Conservation (phyloP, 2,329 filamentous ascomycete genomes). For the Clonostachys solani region DNA sequence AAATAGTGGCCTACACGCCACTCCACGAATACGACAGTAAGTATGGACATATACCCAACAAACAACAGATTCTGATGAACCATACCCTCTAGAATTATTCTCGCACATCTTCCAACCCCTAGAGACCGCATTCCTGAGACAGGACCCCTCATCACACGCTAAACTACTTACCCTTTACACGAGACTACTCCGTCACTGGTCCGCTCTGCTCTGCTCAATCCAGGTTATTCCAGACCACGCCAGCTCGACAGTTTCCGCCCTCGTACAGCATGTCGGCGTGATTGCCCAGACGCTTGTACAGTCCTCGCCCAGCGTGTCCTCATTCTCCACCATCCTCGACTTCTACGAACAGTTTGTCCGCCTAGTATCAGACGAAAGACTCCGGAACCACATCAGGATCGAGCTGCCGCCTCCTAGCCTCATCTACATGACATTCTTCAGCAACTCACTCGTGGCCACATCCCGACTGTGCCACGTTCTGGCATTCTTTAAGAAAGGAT, state of each 20-base stretch:
- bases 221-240: conserved; percentile 26
- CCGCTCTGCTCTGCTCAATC: conserved; percentile 33
- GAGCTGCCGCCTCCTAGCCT: conserved; percentile 63
- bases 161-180: conserved; percentile 65
- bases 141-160: conserved; percentile 46
- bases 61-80: not conserved
- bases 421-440: conserved; percentile 69
- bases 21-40: conserved; percentile 53
- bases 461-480: conserved; percentile 69
- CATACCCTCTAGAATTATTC: conserved; percentile 38
- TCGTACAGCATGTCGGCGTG: conserved; percentile 45
- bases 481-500: conserved; percentile 68
- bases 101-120: conserved; percentile 42
- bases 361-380: conserved; percentile 45
- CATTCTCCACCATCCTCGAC: conserved; percentile 56
- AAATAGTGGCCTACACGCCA: conserved; percentile 51
- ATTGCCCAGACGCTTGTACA: conserved; percentile 59
- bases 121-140: conserved; percentile 45
- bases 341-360: conserved; percentile 64
- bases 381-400: conserved; percentile 56
- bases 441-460: conserved; percentile 54
- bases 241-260: conserved; percentile 28
- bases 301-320: conserved; percentile 32
- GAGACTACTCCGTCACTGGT: conserved; percentile 59
- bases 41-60: conserved; percentile 1